A percentile compares a stretch with the other conserved stretches of the same genome.
Conservation (phyloP, 2,329 filamentous ascomycete species). For the Aspergillus pseudoterreus region DNA sequence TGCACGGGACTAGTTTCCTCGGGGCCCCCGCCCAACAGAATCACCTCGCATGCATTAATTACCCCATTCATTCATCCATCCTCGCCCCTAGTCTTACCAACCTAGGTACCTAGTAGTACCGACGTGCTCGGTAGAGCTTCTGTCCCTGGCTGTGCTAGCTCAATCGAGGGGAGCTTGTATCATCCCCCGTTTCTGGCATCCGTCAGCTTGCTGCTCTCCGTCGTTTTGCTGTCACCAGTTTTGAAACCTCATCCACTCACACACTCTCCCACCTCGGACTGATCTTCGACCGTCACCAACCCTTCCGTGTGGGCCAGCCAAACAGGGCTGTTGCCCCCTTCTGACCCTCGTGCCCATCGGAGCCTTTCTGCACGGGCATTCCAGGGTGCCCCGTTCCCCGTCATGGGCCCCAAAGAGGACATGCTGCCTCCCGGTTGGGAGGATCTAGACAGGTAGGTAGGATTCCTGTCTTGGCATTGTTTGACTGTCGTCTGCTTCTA, state of each 20-base stretch:
- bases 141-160: conserved; percentile 1
- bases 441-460: conserved; percentile 40
- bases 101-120: background rate
- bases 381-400: conserved; percentile 26
- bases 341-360: conserved; percentile 1
- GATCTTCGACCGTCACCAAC: conserved; percentile 4
- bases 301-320: conserved; percentile 8
- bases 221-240: conserved; percentile 12
- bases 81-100: background rate
- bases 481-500: background rate
- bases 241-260: conserved; percentile 6
- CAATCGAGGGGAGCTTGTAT: conserved; percentile 12
- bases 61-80: background rate
- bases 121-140: conserved; percentile 1
- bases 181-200: conserved; percentile 15
- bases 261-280: conserved; percentile 1
- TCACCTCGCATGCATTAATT: background rate
- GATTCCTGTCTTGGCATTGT: conserved; percentile 18
- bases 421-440: conserved; percentile 40
- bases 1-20: too few species aligned
- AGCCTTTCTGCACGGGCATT: conserved; percentile 23
- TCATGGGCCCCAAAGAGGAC: conserved; percentile 40
- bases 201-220: conserved; percentile 10
- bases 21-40: background rate
- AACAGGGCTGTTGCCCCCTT: background rate